Evolutionary conservation across 2,329 filamentous ascomycete species (phyloP).

Genomic region (Pezicula rhizophila): DNA sequence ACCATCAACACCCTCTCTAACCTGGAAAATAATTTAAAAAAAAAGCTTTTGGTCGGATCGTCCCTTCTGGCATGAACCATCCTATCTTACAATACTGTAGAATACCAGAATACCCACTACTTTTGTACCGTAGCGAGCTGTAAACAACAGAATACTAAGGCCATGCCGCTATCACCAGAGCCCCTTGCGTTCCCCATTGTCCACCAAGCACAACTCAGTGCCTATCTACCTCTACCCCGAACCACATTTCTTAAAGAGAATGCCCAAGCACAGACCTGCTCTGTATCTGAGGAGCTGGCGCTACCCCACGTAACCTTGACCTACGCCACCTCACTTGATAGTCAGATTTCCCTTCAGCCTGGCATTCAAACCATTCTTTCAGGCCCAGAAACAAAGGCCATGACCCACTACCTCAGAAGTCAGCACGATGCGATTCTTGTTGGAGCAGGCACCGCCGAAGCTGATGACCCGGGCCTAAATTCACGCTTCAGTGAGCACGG

Average conservation of each 20-base stretch:
- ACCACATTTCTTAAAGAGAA: not conserved
- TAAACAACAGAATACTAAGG: too few relatives aligned
- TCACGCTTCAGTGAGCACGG: slow-evolving; percentile 34
- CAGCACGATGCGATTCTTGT: slow-evolving; percentile 80
- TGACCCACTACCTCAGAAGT: slow-evolving; percentile 87
- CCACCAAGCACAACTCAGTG: not conserved
- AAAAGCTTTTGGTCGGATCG: too few relatives aligned
- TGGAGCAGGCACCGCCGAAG: slow-evolving; percentile 75
- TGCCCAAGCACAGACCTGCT: not conserved
- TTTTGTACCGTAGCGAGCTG: too few relatives aligned
- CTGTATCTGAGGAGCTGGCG: not conserved
- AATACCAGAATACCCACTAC: too few relatives aligned
- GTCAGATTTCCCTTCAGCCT: slow-evolving; percentile 67
- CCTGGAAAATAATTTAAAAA: too few relatives aligned
- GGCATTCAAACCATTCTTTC: slow-evolving; percentile 80
- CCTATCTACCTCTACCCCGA: not conserved
- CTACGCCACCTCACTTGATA: slow-evolving; percentile 84
- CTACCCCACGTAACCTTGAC: slow-evolving; percentile 56
- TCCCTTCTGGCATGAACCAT: too few relatives aligned
- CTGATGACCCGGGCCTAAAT: slow-evolving; percentile 82
- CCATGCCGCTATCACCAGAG: not conserved
- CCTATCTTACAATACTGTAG: too few relatives aligned
- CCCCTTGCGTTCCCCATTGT: not conserved
- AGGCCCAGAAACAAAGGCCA: slow-evolving; percentile 75
- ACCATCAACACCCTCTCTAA: too few relatives aligned